These are phyloP conservation scores for Eragrostis tef DNA, from an alignment of 202 grass and related monocot genomes.

Conservation along the genomic window DNA sequence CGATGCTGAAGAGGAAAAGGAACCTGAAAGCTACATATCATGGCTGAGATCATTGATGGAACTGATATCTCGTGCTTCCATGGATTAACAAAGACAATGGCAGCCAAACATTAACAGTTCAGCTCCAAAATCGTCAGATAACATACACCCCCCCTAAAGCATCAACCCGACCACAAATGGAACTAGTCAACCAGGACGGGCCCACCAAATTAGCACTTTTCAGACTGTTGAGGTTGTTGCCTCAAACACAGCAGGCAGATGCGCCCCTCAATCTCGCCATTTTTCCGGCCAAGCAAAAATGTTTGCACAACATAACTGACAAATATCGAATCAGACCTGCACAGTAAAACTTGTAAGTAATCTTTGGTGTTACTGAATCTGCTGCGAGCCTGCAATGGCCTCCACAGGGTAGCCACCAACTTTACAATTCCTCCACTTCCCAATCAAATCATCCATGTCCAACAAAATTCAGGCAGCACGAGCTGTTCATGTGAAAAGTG, in stretches of 20 bases:
- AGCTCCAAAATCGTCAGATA: slow-evolving; percentile 81
- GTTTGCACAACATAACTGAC: slow-evolving; percentile 74
- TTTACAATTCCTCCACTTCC: slow-evolving; percentile 54
- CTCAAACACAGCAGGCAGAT: slow-evolving; percentile 41
- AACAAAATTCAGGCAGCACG: slow-evolving; percentile 52
- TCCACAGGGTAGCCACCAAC: slow-evolving; percentile 51
- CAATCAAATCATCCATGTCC: slow-evolving; percentile 56
- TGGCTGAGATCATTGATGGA: slow-evolving; percentile 45
- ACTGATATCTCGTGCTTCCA: slow-evolving; percentile 59
- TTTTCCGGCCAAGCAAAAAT: slow-evolving; percentile 59
- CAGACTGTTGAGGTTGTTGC: slow-evolving; percentile 56
- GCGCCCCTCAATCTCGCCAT: slow-evolving; percentile 29
- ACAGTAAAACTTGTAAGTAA: slow-evolving; percentile 87
- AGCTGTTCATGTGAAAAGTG: slow-evolving; percentile 46
- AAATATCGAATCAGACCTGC: slow-evolving; percentile 86
- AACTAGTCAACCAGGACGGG: slow-evolving; percentile 38
- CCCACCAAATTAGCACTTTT: slow-evolving; percentile 51
- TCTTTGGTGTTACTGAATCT: slow-evolving; percentile 68
- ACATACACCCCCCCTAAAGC: slow-evolving; percentile 37
- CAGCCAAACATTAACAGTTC: slow-evolving; percentile 67
- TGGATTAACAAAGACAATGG: slow-evolving; percentile 61
- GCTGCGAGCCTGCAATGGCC: slow-evolving; percentile 53
- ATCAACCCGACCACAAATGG: slow-evolving; percentile 63
- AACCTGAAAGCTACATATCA: slow-evolving; percentile 66
- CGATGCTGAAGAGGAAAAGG: slow-evolving; percentile 45